Conservation (phyloP, 768 basidiomycete species). For the Boletus eberwhitei region DNA sequence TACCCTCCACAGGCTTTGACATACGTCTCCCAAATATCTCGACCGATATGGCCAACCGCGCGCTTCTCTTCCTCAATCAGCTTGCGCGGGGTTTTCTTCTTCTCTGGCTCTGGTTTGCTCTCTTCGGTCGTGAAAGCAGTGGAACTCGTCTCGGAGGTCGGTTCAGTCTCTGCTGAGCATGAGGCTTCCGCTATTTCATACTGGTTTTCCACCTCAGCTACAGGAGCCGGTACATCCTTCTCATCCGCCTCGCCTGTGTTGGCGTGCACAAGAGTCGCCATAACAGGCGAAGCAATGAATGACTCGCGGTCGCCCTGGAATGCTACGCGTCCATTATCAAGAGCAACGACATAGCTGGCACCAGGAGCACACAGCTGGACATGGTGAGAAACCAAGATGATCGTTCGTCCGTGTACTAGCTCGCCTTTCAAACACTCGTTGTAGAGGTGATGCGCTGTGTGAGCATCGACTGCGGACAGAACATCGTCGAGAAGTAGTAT, state of each 20-base stretch:
- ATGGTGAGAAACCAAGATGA: slow-evolving; percentile 92
- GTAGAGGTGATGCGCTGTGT: slow-evolving; percentile 81
- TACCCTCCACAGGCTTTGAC: slow-evolving; percentile 48
- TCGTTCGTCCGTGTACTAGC: slow-evolving; percentile 71
- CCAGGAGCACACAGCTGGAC: slow-evolving; percentile 82
- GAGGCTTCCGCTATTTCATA: slow-evolving; percentile 16
- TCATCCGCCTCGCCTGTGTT: slow-evolving; percentile 37
- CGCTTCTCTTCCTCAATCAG: slow-evolving; percentile 81
- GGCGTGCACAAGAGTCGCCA: slow-evolving; percentile 65
- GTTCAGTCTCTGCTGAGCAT: slow-evolving; percentile 22
- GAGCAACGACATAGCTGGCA: slow-evolving; percentile 77
- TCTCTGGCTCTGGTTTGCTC: slow-evolving; percentile 36
- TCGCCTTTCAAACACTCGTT: slow-evolving; percentile 77
- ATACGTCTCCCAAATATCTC: slow-evolving; percentile 64
- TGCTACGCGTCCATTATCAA: slow-evolving; percentile 66
- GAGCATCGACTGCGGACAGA: slow-evolving; percentile 70
- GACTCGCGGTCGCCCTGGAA: slow-evolving; percentile 65
- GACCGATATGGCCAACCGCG: slow-evolving; percentile 67
- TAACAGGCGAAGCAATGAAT: slow-evolving; percentile 67
- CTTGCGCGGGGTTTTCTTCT: slow-evolving; percentile 70
- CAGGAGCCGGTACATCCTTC: slow-evolving; percentile 35
- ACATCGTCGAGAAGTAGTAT: slow-evolving; percentile 85
- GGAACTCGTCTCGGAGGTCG: slow-evolving; percentile 42
- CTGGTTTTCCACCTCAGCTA: background rate
- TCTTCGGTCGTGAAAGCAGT: slow-evolving; percentile 38